phyloP scores from a whole-genome alignment of 176 grass and related monocot species.

The Tillandsia fasciculata region DNA sequence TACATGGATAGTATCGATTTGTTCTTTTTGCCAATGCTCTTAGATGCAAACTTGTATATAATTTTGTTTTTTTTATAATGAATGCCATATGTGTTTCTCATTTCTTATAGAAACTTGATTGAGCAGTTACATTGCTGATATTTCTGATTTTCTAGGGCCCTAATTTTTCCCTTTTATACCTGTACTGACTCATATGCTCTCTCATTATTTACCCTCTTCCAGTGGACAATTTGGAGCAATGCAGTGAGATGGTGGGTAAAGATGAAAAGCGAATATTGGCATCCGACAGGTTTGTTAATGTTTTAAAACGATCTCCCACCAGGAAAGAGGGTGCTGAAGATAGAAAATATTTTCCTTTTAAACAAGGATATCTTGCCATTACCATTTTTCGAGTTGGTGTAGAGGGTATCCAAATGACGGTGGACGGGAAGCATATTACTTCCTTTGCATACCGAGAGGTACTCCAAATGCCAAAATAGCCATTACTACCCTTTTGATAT shows the following conservation, averaged over 20 bases:
- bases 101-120: no score
- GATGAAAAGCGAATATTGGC: slow-evolving; percentile 31
- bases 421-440: slow-evolving; percentile 92
- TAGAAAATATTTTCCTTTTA: slow-evolving; percentile 80
- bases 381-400: slow-evolving; percentile 73
- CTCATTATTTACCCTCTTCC: slow-evolving; percentile 23
- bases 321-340: slow-evolving; percentile 37
- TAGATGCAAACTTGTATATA: no score
- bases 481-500: slow-evolving; percentile 1
- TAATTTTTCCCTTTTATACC: neutral
- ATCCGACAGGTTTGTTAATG: slow-evolving; percentile 41
- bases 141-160: no score
- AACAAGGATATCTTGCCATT: slow-evolving; percentile 83
- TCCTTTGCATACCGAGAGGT: slow-evolving; percentile 92
- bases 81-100: no score
- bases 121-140: no score
- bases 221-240: slow-evolving; percentile 91
- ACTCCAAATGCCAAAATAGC: slow-evolving; percentile 14
- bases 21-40: no score
- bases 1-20: no score
- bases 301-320: slow-evolving; percentile 28
- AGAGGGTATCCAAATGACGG: slow-evolving; percentile 87
- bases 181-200: neutral
- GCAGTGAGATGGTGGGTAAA: slow-evolving; percentile 65
- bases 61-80: no score